Base-by-base conservation (phyloP, 1,139 yeast genomes). In the Candida albicans region DNA sequence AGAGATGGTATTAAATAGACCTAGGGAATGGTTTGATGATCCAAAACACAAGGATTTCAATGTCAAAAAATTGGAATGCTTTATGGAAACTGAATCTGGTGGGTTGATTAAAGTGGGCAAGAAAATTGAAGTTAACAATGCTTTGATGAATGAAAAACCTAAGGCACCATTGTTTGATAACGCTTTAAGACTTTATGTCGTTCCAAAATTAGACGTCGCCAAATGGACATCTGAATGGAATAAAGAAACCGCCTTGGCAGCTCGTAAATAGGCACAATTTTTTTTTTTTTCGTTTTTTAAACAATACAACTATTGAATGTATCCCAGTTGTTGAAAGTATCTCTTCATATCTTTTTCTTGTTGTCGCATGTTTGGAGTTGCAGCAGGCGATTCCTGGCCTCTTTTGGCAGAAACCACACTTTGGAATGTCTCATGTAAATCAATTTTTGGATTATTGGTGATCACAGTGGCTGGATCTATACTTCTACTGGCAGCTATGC, bases 31-130 rank as follows among this genome's bases (percentile, higher is more conserved):
- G 86, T 87, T 84, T 58, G 75, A 76, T 18, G 81, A 79, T 45
- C 82, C 82, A 4, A 79, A 75, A 49, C 89, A 83, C 57, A 62
- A 65, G 40, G 71, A 82, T 48, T 89, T 89, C 57, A 64, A 72
- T 1, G 67, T 80, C 4, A 79, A 77, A 52, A 77, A 77, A 45
- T 67, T 91, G 31, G 85, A 86, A 44, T 84, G 86, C 15, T 91
- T 74, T 60, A 82, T 88, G 81, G 97, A 89, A 62, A 89, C 97
- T 0, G 74, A 68, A 35, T 59, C 81, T 2, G 97, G 96, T 34
- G 98, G 98, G 0, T 71, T 93, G 47, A 82, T 91, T 34, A 89
- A 88, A 62, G 81, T 87, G 1, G 96, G 96, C 33, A 87, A 84
- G 61, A 88, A 87, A 53, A 78, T 83, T 24, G 71, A 87, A 1